These are phyloP conservation scores for Mortierella sp. DNA, from an alignment of 371 early-diverging fungal genomes.

Conservation along the genomic window DNA sequence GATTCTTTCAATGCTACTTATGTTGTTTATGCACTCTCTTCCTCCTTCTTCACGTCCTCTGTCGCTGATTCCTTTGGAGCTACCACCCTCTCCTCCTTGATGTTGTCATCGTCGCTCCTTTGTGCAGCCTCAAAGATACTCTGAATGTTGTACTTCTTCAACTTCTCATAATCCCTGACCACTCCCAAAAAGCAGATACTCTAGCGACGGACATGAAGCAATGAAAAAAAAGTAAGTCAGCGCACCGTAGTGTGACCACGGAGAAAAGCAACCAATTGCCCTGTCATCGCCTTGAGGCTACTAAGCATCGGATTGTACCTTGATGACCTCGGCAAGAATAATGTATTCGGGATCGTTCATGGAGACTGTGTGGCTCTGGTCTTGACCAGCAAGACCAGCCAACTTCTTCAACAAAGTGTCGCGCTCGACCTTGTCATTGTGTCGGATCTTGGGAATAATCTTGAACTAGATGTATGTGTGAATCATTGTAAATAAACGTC, in stretches of 20 bases:
- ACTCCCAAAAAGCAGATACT: constrained; percentile 82
- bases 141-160: constrained; percentile 80
- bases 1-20: too few relatives aligned
- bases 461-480: constrained; percentile 68
- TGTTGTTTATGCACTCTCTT: too few relatives aligned
- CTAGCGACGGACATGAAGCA: constrained; percentile 58
- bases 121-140: constrained; percentile 59
- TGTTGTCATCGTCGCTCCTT: constrained; percentile 2
- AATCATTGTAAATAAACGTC: not conserved
- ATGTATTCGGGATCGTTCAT: constrained; percentile 71
- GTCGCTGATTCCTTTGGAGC: not conserved
- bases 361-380: constrained; percentile 71
- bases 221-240: not conserved
- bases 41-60: not conserved
- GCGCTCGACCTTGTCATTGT: constrained; percentile 70
- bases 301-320: constrained; percentile 58
- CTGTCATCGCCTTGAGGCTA: too few relatives aligned
- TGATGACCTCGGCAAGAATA: constrained; percentile 79
- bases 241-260: not conserved
- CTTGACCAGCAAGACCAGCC: constrained; percentile 65
- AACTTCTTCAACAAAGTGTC: constrained; percentile 68
- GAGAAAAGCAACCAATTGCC: not conserved
- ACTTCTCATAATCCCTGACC: constrained; percentile 70
- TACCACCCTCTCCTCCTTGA: not conserved
- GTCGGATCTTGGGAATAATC: constrained; percentile 73